Evolutionary conservation across 805 yeast species (phyloP), one percentile per base, ranked within the genome.

Genomic region (Zygoascus bituminiphila): DNA sequence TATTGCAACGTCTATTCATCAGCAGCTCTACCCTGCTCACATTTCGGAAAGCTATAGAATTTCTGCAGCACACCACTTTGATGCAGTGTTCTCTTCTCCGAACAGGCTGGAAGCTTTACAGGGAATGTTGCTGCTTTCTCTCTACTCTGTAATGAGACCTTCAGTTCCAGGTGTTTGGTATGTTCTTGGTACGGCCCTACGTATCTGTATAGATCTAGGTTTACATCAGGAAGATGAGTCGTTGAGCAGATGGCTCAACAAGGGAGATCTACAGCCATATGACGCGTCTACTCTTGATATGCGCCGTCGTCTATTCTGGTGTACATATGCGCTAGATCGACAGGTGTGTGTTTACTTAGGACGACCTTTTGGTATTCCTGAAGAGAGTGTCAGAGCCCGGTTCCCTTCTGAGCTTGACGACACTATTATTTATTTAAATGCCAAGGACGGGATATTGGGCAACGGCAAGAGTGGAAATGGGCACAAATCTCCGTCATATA

Each of bases 101-200:
- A 84, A 87, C 56, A 72, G 82, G 41, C 65, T 87, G 35, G 94
- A 85, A 56, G 73, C 84, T 1, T 63, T 88, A 2, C 91, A 84
- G 59, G 88, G 89, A 0, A 68, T 85, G 12, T 61, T 88, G 15
- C 67, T 86, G 12, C 66, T 84, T 38, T 78, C 91, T 0, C 60
- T 82, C 4, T 88, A 84, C 60, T 79, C 94, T 0, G 72, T 83
- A 29, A 87, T 88, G 95, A 73, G 95, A 49, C 96, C 96, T 0
- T 81, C 91, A 0, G 77, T 78, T 12, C 95, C 96, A 0, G 93
- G 95, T 2, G 87, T 86, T n/a, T 88, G 97, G 97, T 86, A 86
- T 61, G 78, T 84, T 3, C 67, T 86, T 54, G 96, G 96, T 0
- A 77, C 86, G 1, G 88, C 91, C 0, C 64, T 87, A 44, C 72